Percentiles rank a stretch among this genome's conserved stretches.
Evolutionary conservation across 2,329 filamentous ascomycete species (phyloP).

Genomic region (Chrysoporthe cubensis): DNA sequence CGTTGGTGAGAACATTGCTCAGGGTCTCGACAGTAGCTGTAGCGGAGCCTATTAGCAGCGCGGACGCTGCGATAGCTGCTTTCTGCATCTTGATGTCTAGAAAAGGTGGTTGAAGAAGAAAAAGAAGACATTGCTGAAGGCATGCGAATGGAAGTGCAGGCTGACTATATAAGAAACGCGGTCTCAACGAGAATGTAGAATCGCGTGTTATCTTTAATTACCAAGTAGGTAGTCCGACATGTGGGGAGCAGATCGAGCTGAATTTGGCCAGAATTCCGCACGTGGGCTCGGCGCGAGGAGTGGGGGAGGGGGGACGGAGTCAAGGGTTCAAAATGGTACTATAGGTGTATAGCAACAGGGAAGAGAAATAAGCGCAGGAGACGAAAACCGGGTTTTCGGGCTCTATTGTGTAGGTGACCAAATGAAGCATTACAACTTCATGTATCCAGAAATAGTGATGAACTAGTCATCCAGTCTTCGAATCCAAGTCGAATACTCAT

Average conservation of each 20-base stretch:
- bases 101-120: neutral
- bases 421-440: neutral
- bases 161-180: neutral
- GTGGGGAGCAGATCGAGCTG: neutral
- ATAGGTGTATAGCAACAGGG: neutral
- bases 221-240: neutral
- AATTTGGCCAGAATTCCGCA: too few species aligned
- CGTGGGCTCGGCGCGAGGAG: too few species aligned
- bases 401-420: neutral
- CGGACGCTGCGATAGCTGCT: neutral
- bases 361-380: neutral
- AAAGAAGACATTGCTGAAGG: neutral
- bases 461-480: neutral
- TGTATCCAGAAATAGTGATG: neutral
- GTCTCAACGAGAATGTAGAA: neutral
- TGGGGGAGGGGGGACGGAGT: neutral
- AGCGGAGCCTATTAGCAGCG: neutral
- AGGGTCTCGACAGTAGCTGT: neutral
- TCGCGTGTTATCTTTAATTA: neutral
- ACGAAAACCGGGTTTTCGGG: neutral
- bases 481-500: too few species aligned
- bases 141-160: neutral
- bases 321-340: neutral
- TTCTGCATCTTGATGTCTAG: neutral
- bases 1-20: constrained; percentile 9